Evolutionary conservation across 495 filamentous ascomycete genomes (phyloP), one percentile per base, ranked within the genome.

Genomic region (Cairneyella variabilis): DNA sequence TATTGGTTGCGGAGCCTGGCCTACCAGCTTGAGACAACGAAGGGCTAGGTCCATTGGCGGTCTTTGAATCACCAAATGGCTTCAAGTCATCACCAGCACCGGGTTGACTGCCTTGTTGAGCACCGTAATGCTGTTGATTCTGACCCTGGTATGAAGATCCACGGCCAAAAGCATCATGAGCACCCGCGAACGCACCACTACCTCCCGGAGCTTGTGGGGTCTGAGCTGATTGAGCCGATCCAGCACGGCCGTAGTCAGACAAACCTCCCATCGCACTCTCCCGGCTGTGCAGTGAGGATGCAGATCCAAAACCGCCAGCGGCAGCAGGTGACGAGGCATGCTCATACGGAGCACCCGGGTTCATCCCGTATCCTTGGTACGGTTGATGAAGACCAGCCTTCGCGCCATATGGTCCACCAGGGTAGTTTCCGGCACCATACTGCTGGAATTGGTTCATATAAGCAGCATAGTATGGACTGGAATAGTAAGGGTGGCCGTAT

Each of bases 1-100:
- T 84, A 69, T 90, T 93, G 12, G 86, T 84, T 12, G 91, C 89
- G 27, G 91, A 95, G 17, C 89, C 90, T 14, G 91, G 90, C 51
- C 91, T 86, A 27, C 80, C 83, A 30, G 88, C 85, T 61, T 89
- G 86, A 25, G 82, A 83, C 23, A 95, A 79, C 6, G 89, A 89
- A 25, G 91, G 91, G 69, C 89, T 95, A 2, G 91, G 90, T 5
- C 89, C 90, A 37, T 78, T 77, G 28, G 83, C 71, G 61, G 68
- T 60, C 71, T 95, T 93, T 49, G 83, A 73, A 25, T 88, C 85
- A 32, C 85, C 85, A 56, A 80, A 90, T 16, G 82, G 80, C 75
- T 95, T 95, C 63, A 91, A 70, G 1, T 86, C 71, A 60, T 95
- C 90, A 46, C 84, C 83, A 32, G 67, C 67, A 45, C 74, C 76